Evolutionary conservation across 2,329 filamentous ascomycete genomes (phyloP).

Genomic region (Claviceps sp.): DNA sequence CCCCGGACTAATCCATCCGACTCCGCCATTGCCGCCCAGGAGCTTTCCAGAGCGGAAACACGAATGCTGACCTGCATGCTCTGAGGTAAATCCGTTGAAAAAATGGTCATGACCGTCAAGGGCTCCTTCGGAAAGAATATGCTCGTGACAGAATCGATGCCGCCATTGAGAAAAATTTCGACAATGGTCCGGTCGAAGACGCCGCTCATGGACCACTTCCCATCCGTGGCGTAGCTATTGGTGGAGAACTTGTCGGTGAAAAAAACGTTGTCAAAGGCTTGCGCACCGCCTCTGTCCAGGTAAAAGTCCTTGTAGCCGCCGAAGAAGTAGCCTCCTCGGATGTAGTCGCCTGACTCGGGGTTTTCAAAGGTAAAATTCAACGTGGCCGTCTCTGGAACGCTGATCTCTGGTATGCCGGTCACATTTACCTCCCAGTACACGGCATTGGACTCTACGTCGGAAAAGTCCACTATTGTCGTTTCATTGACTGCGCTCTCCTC

Average conservation of each 20-base stretch:
- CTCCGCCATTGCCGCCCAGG: too few relatives aligned
- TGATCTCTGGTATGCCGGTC: conserved; percentile 19
- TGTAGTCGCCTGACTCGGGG: conserved; percentile 8
- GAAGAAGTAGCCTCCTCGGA: too few relatives aligned
- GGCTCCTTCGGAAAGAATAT: conserved; percentile 7
- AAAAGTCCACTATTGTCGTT: conserved; percentile 36
- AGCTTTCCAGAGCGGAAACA: conserved; percentile 12
- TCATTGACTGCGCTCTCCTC: conserved; percentile 28
- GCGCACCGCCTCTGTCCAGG: not conserved
- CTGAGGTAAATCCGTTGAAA: conserved; percentile 9
- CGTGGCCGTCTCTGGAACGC: conserved; percentile 10
- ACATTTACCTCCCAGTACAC: conserved; percentile 42
- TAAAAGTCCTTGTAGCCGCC: too few relatives aligned
- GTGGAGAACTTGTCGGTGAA: conserved; percentile 20
- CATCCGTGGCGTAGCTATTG: conserved; percentile 7
- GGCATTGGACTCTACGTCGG: conserved; percentile 16
- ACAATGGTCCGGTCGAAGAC: conserved; percentile 22
- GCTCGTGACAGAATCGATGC: conserved; percentile 19
- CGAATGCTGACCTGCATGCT: conserved; percentile 11
- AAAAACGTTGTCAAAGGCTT: conserved; percentile 18
- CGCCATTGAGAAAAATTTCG: conserved; percentile 21
- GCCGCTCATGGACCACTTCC: conserved; percentile 17
- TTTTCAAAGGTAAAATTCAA: conserved; percentile 17
- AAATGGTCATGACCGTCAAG: conserved; percentile 11
- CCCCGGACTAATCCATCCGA: too few relatives aligned